Evolutionary conservation across 192 early-diverging fungal species (phyloP).

Genomic region (Coemansia sp.): DNA sequence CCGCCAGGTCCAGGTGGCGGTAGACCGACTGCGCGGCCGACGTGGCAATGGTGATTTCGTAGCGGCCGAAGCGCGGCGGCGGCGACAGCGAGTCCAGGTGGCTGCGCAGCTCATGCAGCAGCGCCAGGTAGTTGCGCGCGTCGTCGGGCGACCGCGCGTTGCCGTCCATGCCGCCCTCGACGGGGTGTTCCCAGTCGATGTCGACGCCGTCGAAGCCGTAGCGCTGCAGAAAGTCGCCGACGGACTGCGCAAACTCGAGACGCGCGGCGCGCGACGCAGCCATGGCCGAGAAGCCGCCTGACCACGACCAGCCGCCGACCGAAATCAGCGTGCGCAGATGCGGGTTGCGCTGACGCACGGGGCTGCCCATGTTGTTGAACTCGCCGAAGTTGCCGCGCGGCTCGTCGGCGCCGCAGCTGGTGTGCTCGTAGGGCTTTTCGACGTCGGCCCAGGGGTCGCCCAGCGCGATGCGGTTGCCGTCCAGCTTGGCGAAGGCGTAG

Average conservation of each 20-base stretch:
- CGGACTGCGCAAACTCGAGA: constrained; percentile 59
- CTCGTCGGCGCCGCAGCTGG: constrained; percentile 56
- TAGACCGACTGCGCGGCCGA: constrained; percentile 64
- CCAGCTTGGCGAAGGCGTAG: constrained; percentile 76
- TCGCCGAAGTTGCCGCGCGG: constrained; percentile 61
- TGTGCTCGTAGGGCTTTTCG: constrained; percentile 59
- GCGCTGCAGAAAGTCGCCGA: constrained; percentile 40
- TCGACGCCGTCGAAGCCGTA: constrained; percentile 58
- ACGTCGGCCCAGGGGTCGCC: constrained; percentile 77
- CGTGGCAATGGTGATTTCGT: constrained; percentile 68
- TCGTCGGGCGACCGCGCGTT: constrained; percentile 67
- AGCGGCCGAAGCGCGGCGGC: constrained; percentile 48
- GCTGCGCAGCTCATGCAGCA: constrained; percentile 70
- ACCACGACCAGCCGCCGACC: constrained; percentile 79
- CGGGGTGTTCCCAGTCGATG: constrained; percentile 81
- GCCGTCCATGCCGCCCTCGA: constrained; percentile 59
- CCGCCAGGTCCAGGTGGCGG: constrained; percentile 57
- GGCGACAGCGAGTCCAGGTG: constrained; percentile 55
- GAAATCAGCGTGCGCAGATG: constrained; percentile 68
- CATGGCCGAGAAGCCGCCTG: constrained; percentile 65
- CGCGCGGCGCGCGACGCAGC: constrained; percentile 54
- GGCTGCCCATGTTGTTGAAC: constrained; percentile 58
- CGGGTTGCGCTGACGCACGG: constrained; percentile 56
- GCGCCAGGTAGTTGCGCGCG: constrained; percentile 69
- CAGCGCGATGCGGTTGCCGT: constrained; percentile 62